These are phyloP conservation scores for Dendrostoma leiphaemia DNA, from an alignment of 2,329 filamentous ascomycete species.

Conservation along the genomic window DNA sequence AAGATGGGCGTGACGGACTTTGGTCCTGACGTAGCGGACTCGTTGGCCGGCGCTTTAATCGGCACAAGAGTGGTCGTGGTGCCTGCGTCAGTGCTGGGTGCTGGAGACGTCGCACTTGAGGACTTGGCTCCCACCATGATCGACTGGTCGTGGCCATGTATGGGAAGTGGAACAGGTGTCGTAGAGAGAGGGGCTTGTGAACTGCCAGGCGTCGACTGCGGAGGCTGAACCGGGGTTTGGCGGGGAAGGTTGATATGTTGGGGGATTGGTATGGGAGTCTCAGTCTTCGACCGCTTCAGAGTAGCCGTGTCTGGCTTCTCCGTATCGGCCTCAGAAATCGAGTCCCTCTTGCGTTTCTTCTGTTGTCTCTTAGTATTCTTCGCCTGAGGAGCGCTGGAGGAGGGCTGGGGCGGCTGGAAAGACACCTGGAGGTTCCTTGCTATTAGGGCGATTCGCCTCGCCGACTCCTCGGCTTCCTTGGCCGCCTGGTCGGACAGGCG, in stretches of 20 bases:
- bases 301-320: conserved; percentile 26
- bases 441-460: conserved; percentile 30
- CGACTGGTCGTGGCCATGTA: conserved; percentile 28
- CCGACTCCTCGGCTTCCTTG: conserved; percentile 51
- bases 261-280: conserved; percentile 37
- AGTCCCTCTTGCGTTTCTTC: conserved; percentile 35
- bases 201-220: conserved; percentile 14
- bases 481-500: conserved; percentile 60
- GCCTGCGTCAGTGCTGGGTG: conserved; percentile 21
- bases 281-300: conserved; percentile 35
- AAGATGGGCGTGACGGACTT: conserved; percentile 34
- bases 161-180: conserved; percentile 33
- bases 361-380: conserved; percentile 23
- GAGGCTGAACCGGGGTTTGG: conserved; percentile 23
- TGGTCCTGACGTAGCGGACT: conserved; percentile 28
- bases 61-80: conserved; percentile 24
- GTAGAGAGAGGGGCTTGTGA: conserved; percentile 26
- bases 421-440: conserved; percentile 28
- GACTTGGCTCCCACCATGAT: conserved; percentile 20
- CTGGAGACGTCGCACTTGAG: conserved; percentile 26
- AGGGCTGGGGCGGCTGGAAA: conserved; percentile 15
- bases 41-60: conserved; percentile 29
- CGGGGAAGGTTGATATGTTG: conserved; percentile 24
- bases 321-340: conserved; percentile 25
- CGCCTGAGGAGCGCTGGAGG: conserved; percentile 16